Evolutionary conservation across 495 filamentous ascomycete species (phyloP).

Genomic region (Glarea lozoyensis): DNA sequence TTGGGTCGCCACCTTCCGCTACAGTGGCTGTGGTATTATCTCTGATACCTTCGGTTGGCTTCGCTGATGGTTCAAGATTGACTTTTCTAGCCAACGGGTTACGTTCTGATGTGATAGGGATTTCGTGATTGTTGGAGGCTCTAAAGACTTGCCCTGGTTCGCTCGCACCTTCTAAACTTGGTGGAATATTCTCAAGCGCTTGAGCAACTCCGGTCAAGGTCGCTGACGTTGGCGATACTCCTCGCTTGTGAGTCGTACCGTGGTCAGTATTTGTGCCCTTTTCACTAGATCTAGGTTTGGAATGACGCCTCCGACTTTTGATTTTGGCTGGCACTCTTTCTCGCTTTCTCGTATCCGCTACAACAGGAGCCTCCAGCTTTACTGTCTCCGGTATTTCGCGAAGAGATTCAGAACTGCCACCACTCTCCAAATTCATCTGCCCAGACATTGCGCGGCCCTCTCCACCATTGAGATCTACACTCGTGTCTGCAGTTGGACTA

Average conservation of each 20-base stretch:
- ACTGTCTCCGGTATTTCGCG: too few species aligned
- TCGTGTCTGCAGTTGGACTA: slow-evolving; percentile 9
- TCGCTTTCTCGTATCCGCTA: slow-evolving; percentile 17
- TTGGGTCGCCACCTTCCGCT: slow-evolving; percentile 1
- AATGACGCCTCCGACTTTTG: slow-evolving; percentile 16
- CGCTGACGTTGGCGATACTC: slow-evolving; percentile 1
- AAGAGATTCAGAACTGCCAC: slow-evolving; percentile 4
- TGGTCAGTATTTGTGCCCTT: background rate
- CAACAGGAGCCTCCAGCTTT: slow-evolving; percentile 2
- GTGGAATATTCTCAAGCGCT: slow-evolving; percentile 7
- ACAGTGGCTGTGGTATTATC: background rate
- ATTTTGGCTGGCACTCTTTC: slow-evolving; percentile 20
- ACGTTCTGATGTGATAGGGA: background rate
- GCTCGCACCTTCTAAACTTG: background rate
- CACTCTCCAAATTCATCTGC: slow-evolving; percentile 1
- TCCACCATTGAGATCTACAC: too few species aligned
- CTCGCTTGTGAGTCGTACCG: background rate
- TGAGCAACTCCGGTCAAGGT: slow-evolving; percentile 1
- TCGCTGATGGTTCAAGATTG: too few species aligned
- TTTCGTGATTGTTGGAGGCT: background rate
- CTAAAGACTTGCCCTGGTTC: background rate
- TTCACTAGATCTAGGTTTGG: slow-evolving; percentile 8
- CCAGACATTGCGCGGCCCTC: background rate
- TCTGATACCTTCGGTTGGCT: background rate
- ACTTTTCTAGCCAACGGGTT: too few species aligned